phyloP scores from a whole-genome alignment of 768 basidiomycete genomes.

The Mycena sanguinolenta region DNA sequence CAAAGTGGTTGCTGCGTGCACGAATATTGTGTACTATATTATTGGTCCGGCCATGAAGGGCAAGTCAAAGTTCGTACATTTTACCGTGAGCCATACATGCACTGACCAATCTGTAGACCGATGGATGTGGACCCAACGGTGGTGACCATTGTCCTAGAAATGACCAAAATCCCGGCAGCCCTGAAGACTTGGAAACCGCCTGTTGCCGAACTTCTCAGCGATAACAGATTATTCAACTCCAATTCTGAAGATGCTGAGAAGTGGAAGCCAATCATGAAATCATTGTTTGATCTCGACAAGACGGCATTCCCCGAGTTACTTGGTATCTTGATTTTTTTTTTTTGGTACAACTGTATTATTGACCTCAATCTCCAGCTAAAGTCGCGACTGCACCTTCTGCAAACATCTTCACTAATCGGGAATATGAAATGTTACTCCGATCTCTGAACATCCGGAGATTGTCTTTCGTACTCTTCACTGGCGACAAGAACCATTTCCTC shows the following conservation, averaged over 20 bases:
- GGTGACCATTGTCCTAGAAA: constrained; percentile 79
- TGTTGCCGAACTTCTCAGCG: constrained; percentile 86
- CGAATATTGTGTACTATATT: constrained; percentile 87
- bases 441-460: constrained; percentile 90
- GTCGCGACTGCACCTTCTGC: constrained; percentile 89
- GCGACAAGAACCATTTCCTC: constrained; percentile 92
- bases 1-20: constrained; percentile 82
- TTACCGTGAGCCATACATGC: neutral
- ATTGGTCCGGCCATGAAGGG: constrained; percentile 85
- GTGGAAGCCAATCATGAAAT: constrained; percentile 86
- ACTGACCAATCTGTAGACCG: constrained; percentile 61
- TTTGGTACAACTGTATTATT: constrained; percentile 43
- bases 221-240: constrained; percentile 89
- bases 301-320: constrained; percentile 87
- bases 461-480: constrained; percentile 87
- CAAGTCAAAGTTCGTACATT: constrained; percentile 71
- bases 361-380: constrained; percentile 61
- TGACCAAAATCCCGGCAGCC: constrained; percentile 82
- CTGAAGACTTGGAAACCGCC: constrained; percentile 88
- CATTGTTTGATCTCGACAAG: constrained; percentile 89
- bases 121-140: constrained; percentile 81
- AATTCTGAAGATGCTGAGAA: constrained; percentile 64
- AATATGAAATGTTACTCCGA: constrained; percentile 91
- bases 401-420: constrained; percentile 96
- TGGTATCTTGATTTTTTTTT: constrained; percentile 59